phyloP scores from a whole-genome alignment of 768 basidiomycete species.

The Hygrophoropsis aurantiaca region DNA sequence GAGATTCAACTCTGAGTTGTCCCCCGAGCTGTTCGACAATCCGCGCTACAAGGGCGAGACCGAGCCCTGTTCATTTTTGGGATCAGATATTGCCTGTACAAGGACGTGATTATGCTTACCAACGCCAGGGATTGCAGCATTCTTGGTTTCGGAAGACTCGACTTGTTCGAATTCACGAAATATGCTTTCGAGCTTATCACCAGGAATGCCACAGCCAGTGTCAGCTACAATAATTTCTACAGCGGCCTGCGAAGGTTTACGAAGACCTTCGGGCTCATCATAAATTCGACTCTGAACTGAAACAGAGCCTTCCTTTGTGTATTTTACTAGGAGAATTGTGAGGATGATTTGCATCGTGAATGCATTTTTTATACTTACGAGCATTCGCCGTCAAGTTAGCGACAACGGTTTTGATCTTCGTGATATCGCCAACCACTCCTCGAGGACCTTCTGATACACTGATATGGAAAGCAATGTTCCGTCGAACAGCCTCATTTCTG shows the following conservation, averaged over 20 bases:
- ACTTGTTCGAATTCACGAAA: conserved; percentile 82
- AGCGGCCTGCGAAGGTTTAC: conserved; percentile 44
- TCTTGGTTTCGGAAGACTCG: conserved; percentile 47
- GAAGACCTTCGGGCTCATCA: conserved; percentile 51
- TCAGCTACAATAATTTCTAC: conserved; percentile 74
- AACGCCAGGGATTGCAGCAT: conserved; percentile 41
- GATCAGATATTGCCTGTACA: not conserved
- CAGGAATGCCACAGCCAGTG: conserved; percentile 70
- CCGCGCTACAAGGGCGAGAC: conserved; percentile 77
- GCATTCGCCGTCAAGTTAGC: conserved; percentile 80
- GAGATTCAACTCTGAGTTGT: conserved; percentile 76
- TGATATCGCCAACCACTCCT: conserved; percentile 68
- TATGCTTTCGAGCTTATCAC: conserved; percentile 67
- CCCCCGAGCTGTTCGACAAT: conserved; percentile 80
- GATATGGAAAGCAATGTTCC: conserved; percentile 58
- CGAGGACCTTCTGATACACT: conserved; percentile 54
- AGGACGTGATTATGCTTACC: conserved; percentile 32
- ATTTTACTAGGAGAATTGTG: conserved; percentile 54
- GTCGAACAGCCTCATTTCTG: conserved; percentile 61
- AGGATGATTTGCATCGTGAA: not conserved
- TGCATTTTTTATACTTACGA: conserved; percentile 42
- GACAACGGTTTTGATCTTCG: conserved; percentile 73
- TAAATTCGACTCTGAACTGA: conserved; percentile 54
- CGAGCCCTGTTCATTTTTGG: conserved; percentile 50
- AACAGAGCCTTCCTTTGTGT: conserved; percentile 61